Percentiles rank a stretch among this genome's conserved stretches.
Conservation (phyloP, 116 monocot species). For the Posidonia oceanica region DNA sequence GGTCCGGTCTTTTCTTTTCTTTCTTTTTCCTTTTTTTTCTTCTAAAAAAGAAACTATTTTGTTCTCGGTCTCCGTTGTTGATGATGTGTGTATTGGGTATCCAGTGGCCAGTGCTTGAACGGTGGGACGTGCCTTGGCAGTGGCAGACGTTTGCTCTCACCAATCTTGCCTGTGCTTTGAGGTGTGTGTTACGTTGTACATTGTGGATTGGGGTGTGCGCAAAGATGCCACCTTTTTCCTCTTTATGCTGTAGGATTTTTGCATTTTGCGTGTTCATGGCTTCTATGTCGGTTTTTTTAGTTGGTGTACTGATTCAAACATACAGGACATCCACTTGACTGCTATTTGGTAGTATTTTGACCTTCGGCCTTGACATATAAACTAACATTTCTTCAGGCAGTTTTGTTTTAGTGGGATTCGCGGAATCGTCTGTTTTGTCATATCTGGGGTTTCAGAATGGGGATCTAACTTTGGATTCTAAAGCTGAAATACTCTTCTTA, state of each 20-base stretch:
- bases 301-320: not conserved
- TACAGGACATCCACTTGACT: not conserved
- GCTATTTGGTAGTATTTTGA: not conserved
- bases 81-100: conserved; percentile 13
- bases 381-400: conserved; percentile 71
- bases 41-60: not conserved
- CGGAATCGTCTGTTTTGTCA: conserved; percentile 46
- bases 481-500: conserved; percentile 65
- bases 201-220: not conserved
- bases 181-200: conserved; percentile 24
- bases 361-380: not conserved
- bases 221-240: not conserved
- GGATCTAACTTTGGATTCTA: conserved; percentile 67
- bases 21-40: not conserved
- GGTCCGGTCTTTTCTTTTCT: not conserved
- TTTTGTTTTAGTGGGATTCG: conserved; percentile 73
- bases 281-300: not conserved
- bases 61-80: not conserved
- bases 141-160: conserved; percentile 81
- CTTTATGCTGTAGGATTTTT: not conserved
- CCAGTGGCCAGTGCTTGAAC: conserved; percentile 50
- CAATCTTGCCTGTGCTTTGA: conserved; percentile 59
- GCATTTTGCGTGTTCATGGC: no score
- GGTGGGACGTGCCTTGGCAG: conserved; percentile 84
- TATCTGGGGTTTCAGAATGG: conserved; percentile 57